Percentiles rank a stretch among this genome's conserved stretches.
Evolutionary conservation across 192 early-diverging fungal genomes (phyloP).

Genomic region (Coemansia sp.): DNA sequence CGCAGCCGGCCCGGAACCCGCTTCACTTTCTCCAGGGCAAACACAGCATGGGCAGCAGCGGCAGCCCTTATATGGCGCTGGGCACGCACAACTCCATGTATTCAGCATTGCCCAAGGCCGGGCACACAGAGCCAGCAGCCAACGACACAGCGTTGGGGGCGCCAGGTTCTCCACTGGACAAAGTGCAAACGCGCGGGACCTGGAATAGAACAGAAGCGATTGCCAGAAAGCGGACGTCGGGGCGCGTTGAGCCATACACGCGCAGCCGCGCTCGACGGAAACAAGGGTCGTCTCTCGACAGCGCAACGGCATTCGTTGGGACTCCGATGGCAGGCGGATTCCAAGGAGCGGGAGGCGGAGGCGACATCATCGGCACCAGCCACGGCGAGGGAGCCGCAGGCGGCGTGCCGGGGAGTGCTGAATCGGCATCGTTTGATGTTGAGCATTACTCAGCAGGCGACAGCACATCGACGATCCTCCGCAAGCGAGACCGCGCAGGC

Average conservation of each 20-base stretch:
- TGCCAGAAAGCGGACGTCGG: neutral
- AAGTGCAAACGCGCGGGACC: neutral
- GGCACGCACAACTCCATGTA: neutral
- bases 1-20: neutral
- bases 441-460: constrained; percentile 24
- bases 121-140: neutral
- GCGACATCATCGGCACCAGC: neutral
- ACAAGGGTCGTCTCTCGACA: constrained; percentile 14
- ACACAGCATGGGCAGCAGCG: neutral
- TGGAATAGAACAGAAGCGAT: neutral
- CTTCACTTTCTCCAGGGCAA: neutral
- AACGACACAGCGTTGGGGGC: neutral
- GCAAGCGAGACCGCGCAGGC: constrained; percentile 1
- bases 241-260: neutral
- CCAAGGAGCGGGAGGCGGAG: neutral
- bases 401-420: neutral
- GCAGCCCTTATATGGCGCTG: neutral
- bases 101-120: neutral
- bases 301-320: neutral
- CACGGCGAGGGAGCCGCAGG: neutral
- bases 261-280: constrained; percentile 7
- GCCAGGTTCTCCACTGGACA: neutral
- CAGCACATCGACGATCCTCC: constrained; percentile 47
- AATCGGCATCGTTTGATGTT: constrained; percentile 27
- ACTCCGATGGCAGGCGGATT: neutral